Conservation (phyloP, 2,329 filamentous ascomycete genomes). For the Geosmithia morbida region DNA sequence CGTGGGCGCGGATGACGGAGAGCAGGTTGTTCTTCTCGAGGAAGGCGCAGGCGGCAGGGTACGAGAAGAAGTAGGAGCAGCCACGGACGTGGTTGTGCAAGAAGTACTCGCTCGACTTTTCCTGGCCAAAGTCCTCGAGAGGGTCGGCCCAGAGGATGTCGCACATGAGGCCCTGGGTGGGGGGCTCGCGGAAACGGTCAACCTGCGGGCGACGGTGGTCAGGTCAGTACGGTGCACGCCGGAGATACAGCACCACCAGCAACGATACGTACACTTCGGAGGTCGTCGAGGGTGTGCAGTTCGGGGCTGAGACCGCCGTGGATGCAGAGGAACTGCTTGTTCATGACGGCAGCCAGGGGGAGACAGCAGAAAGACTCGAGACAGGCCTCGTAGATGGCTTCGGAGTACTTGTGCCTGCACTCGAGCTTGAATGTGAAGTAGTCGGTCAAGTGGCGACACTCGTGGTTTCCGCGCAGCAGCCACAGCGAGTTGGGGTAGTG, state of each 20-base stretch:
- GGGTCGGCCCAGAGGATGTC: conserved; percentile 98
- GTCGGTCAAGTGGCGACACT: conserved; percentile 96
- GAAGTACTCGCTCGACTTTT: conserved; percentile 96
- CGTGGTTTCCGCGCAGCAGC: conserved; percentile 94
- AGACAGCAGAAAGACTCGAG: conserved; percentile 96
- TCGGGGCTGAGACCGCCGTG: conserved; percentile 94
- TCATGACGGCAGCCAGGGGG: conserved; percentile 93
- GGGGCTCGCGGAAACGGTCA: conserved; percentile 93
- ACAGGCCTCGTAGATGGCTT: conserved; percentile 90
- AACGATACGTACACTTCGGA: conserved; percentile 72
- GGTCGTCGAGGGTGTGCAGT: conserved; percentile 85
- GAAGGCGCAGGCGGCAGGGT: conserved; percentile 92
- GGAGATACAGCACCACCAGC: not conserved
- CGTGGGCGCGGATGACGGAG: conserved; percentile 93
- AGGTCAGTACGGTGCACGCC: conserved; percentile 1
- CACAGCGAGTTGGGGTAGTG: conserved; percentile 97
- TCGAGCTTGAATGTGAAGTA: conserved; percentile 99
- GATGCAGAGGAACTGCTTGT: conserved; percentile 99
- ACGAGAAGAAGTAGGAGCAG: conserved; percentile 99
- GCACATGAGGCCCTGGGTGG: conserved; percentile 96
- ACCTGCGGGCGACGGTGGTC: conserved; percentile 40
- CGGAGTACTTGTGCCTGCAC: conserved; percentile 99
- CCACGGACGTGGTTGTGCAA: conserved; percentile 96
- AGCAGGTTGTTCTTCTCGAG: conserved; percentile 97
- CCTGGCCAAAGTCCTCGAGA: conserved; percentile 94